Evolutionary conservation across 148 eudicot genomes (phyloP).

Genomic region (Chenopodium quinoa): DNA sequence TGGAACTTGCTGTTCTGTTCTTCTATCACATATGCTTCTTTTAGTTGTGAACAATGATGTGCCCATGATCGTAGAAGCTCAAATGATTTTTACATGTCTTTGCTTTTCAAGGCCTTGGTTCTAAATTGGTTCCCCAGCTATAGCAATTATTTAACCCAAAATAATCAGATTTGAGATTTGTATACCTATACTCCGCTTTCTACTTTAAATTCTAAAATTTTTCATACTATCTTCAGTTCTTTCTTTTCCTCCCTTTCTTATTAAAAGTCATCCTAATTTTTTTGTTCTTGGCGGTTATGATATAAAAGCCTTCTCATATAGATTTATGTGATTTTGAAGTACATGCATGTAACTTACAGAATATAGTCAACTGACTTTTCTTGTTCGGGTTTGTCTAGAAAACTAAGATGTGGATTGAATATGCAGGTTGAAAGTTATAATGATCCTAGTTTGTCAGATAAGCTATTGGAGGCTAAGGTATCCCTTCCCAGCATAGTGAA

Average conservation of each 20-base stretch:
- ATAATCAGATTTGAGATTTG: background rate
- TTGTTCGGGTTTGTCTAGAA: conserved; percentile 2
- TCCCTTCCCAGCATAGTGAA: conserved; percentile 81
- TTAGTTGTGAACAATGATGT: no score
- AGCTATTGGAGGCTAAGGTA: conserved; percentile 59
- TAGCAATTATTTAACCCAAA: background rate
- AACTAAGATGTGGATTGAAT: conserved; percentile 6
- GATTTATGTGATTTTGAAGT: background rate
- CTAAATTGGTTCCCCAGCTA: background rate
- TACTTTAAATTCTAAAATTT: background rate
- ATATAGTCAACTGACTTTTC: background rate
- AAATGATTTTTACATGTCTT: background rate
- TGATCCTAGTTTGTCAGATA: conserved; percentile 49
- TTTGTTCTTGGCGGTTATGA: background rate
- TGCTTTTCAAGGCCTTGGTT: background rate
- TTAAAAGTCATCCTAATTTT: background rate
- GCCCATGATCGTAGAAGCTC: no score
- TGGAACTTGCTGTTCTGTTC: no score
- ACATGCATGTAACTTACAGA: background rate
- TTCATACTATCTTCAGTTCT: background rate
- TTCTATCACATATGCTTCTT: no score
- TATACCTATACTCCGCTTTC: background rate
- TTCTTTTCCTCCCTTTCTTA: background rate
- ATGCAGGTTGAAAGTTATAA: conserved; percentile 78
- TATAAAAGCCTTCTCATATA: background rate